Percentiles rank a stretch among this genome's conserved stretches.
These are phyloP conservation scores for Benincasa hispida DNA, from an alignment of 306 rosid species.

Conservation along the genomic window DNA sequence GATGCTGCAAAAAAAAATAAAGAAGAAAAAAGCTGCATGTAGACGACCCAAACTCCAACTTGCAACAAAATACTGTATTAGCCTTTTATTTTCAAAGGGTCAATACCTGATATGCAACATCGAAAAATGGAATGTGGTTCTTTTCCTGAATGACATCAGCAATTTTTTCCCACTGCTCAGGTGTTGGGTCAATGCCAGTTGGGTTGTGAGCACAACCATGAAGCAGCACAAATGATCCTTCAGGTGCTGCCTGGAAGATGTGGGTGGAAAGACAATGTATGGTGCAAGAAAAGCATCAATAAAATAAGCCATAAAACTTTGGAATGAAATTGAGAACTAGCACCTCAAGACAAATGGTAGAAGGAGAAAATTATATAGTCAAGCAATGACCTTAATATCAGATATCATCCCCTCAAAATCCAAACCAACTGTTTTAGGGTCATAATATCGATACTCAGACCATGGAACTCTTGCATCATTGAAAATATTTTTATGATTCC, in stretches of 20 bases:
- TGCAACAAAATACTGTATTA: background rate
- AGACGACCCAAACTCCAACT: background rate
- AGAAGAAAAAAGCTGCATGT: too few relatives aligned
- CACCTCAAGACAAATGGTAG: background rate
- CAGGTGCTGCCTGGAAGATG: conserved; percentile 64
- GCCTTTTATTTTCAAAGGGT: conserved; percentile 1
- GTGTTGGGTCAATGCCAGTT: conserved; percentile 94
- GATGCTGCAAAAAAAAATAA: background rate
- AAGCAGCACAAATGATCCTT: conserved; percentile 85
- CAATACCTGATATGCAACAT: conserved; percentile 93
- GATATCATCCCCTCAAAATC: conserved; percentile 93
- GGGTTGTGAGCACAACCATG: conserved; percentile 99
- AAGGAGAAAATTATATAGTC: background rate
- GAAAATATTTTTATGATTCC: conserved; percentile 97
- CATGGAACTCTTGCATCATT: conserved; percentile 82
- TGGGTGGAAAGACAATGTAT: background rate
- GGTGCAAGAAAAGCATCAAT: background rate
- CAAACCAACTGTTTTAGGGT: conserved; percentile 96
- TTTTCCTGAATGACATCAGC: conserved; percentile 79
- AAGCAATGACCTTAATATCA: conserved; percentile 60
- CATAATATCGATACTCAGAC: conserved; percentile 90
- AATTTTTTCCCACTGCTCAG: conserved; percentile 86
- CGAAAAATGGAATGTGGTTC: conserved; percentile 85
- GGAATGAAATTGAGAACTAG: background rate
- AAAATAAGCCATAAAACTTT: background rate